A percentile compares a stretch with the other conserved stretches of the same genome.
phyloP scores from a whole-genome alignment of 306 rosid species.

The Quercus mongolica region DNA sequence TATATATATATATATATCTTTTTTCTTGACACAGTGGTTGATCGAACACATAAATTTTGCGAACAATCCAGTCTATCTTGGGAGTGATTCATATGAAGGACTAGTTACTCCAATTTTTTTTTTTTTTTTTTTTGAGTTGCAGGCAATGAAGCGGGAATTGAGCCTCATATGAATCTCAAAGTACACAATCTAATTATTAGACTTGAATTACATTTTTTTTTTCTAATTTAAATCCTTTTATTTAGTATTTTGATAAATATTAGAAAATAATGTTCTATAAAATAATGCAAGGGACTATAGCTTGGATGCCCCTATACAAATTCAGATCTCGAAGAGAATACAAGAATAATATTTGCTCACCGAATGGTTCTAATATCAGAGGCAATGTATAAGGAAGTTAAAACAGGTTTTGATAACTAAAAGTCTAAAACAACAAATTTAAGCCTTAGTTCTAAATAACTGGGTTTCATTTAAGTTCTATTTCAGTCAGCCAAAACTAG shows the following conservation, averaged over 20 bases:
- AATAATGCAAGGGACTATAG: slow-evolving; percentile 1
- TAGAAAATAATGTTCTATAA: background rate
- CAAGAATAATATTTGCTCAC: slow-evolving; percentile 1
- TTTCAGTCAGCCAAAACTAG: slow-evolving; percentile 16
- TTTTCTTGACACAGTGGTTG: slow-evolving; percentile 10
- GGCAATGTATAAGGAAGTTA: slow-evolving; percentile 7
- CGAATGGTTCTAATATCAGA: background rate
- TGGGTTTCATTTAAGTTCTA: background rate
- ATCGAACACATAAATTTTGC: slow-evolving; percentile 9
- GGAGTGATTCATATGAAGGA: slow-evolving; percentile 27
- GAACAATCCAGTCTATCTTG: slow-evolving; percentile 13
- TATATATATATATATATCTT: no score
- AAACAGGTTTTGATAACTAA: background rate
- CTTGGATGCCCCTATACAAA: slow-evolving; percentile 21
- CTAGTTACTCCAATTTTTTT: slow-evolving; percentile 1
- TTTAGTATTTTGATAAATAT: background rate
- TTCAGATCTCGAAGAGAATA: background rate
- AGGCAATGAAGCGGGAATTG: slow-evolving; percentile 22
- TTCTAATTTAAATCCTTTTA: no score
- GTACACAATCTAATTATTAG: background rate
- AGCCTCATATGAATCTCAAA: slow-evolving; percentile 19
- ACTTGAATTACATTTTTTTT: background rate
- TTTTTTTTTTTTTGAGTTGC: background rate
- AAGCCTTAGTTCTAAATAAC: background rate
- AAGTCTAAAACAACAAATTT: background rate